phyloP scores from a whole-genome alignment of 2,329 filamentous ascomycete genomes.

The Aphanocladium album region DNA sequence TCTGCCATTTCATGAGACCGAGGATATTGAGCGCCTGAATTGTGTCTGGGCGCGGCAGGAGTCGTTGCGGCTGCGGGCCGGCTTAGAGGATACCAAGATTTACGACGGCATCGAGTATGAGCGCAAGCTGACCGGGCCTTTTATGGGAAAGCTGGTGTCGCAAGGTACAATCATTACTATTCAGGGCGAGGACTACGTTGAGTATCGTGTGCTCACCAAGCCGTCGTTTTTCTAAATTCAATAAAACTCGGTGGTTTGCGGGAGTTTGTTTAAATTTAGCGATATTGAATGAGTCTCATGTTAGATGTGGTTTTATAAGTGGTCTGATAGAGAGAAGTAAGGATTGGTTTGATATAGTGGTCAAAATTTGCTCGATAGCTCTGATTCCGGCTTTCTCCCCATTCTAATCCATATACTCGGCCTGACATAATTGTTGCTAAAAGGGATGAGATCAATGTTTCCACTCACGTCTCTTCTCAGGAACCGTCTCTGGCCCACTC shows the following conservation, averaged over 20 bases:
- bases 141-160: slow-evolving; percentile 57
- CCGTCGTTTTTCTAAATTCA: slow-evolving; percentile 51
- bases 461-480: no score
- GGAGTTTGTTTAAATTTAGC: not conserved
- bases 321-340: no score
- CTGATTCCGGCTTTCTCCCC: no score
- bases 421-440: no score
- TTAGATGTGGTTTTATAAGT: not conserved
- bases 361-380: no score
- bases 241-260: not conserved
- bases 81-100: slow-evolving; percentile 52
- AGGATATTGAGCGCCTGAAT: slow-evolving; percentile 48
- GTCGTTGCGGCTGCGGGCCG: slow-evolving; percentile 37
- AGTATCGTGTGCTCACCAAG: slow-evolving; percentile 61
- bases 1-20: slow-evolving; percentile 40
- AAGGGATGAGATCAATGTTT: no score
- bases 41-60: slow-evolving; percentile 53
- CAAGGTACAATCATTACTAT: slow-evolving; percentile 58
- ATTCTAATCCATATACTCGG: no score
- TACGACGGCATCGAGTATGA: slow-evolving; percentile 58
- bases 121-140: slow-evolving; percentile 55
- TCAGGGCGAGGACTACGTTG: slow-evolving; percentile 62
- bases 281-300: not conserved
- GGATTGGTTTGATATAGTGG: no score
- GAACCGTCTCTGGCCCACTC: no score